Percentiles rank a stretch among this genome's conserved stretches.
These are phyloP conservation scores for Hypholoma fasciculare DNA, from an alignment of 768 basidiomycete species.

Conservation along the genomic window DNA sequence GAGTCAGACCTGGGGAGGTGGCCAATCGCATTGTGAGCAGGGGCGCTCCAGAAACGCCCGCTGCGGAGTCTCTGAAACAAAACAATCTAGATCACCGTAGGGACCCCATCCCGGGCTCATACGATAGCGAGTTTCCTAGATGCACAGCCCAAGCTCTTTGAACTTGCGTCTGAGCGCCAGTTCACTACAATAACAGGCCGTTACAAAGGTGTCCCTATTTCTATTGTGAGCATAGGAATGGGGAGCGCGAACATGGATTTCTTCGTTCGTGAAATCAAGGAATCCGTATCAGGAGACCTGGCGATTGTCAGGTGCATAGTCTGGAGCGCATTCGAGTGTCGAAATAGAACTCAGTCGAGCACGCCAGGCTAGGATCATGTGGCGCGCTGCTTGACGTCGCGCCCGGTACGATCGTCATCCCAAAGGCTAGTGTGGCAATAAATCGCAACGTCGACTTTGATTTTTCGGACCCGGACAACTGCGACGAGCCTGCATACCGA, in stretches of 20 bases:
- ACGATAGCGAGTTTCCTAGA: constrained; percentile 63
- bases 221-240: constrained; percentile 83
- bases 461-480: constrained; percentile 49
- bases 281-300: constrained; percentile 67
- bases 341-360: constrained; percentile 5
- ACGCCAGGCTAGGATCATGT: constrained; percentile 74
- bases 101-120: constrained; percentile 66
- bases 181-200: constrained; percentile 74
- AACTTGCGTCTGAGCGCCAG: constrained; percentile 69
- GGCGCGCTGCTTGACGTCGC: constrained; percentile 68
- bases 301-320: constrained; percentile 42
- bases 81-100: constrained; percentile 64
- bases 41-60: background rate
- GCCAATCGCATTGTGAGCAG: constrained; percentile 72
- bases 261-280: constrained; percentile 79
- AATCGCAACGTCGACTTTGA: constrained; percentile 78
- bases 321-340: background rate
- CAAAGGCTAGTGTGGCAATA: constrained; percentile 65
- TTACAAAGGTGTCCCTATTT: constrained; percentile 62
- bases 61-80: background rate
- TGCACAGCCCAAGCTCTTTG: constrained; percentile 56
- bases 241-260: constrained; percentile 83
- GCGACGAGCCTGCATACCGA: constrained; percentile 54
- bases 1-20: constrained; percentile 72
- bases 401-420: constrained; percentile 77